Evolutionary conservation across 208 protist genomes (phyloP), one percentile per base, ranked within the genome.

Genomic region (Strigomonas culicis): DNA sequence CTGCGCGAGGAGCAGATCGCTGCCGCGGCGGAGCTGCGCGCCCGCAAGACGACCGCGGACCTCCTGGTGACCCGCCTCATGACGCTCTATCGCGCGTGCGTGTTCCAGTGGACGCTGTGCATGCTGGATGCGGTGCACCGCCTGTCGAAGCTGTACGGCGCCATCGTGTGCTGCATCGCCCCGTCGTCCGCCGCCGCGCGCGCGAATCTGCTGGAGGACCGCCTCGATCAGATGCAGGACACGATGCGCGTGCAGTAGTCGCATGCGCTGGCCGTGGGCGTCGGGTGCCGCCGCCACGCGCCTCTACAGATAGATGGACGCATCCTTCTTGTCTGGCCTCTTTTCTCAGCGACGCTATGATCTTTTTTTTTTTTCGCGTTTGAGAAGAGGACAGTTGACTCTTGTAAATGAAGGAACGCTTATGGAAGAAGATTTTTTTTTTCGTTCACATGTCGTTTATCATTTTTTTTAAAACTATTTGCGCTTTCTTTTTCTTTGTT

Each of bases 1-100:
- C 50, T 79, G 59, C 70, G 75, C 0, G 39, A 59, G 15, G 75
- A 74, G 36, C 72, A 91, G 51, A 72, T 69, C 19, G 66, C 70
- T 2, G 80, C 74, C 0, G 61, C 74, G n/a, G 44, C 44, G 30
- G 75, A 82, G 43, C 68, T 86, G 10, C 61, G 43, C 15, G 55
- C 58, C 1, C 53, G 72, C 34, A 66, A 79, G 43, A 51, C 36
- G 32, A 32, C 31, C 27, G 13, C 13, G 0, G 31, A 44, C n/a
- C 32, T 21, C 11, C 47, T 58, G 7, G 28, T 13, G 1, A 19
- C 11, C 22, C 10, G 31, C 8, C 34, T 60, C n/a, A 44, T 39
- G 10, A 17, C 55, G 30, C 2, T 41, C n/a, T 60, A 60, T 25
- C 55, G 55, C 21, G 4, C 4, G 4, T 39, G 11, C 19, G 4